These are phyloP conservation scores for Suillus placidus DNA, from an alignment of 768 basidiomycete genomes.

Conservation along the genomic window DNA sequence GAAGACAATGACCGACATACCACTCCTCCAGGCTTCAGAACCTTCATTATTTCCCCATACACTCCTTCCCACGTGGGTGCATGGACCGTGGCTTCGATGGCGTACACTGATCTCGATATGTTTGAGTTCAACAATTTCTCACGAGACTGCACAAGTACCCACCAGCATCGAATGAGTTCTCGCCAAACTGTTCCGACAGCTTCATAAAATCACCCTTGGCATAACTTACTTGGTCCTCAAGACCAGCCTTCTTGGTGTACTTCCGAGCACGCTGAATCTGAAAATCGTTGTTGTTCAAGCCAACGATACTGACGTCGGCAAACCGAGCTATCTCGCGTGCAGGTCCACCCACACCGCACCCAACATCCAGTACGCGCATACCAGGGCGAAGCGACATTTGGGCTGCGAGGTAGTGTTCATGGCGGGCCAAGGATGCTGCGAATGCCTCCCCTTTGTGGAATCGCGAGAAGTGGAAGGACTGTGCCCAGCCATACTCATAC, in stretches of 20 bases:
- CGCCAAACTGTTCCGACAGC: constrained; percentile 84
- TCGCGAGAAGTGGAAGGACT: constrained; percentile 92
- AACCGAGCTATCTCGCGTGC: constrained; percentile 91
- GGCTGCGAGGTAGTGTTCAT: constrained; percentile 91
- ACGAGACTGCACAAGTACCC: constrained; percentile 26
- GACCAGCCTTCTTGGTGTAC: constrained; percentile 73
- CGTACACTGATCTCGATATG: constrained; percentile 60
- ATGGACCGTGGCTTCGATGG: constrained; percentile 94
- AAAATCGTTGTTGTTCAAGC: constrained; percentile 93
- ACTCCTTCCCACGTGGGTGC: constrained; percentile 93
- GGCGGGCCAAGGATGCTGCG: constrained; percentile 71
- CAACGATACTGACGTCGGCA: constrained; percentile 76
- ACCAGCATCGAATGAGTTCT: constrained; percentile 90
- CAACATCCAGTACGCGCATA: constrained; percentile 94
- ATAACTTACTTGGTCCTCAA: constrained; percentile 74
- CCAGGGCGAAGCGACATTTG: constrained; percentile 80
- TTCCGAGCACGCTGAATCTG: constrained; percentile 80
- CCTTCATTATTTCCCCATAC: constrained; percentile 86
- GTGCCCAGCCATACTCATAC: constrained; percentile 88
- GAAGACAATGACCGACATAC: constrained; percentile 47
- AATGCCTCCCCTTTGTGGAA: constrained; percentile 88
- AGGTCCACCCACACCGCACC: constrained; percentile 93
- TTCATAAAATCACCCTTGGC: constrained; percentile 96
- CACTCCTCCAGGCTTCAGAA: constrained; percentile 90
- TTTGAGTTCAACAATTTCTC: neutral